These are phyloP conservation scores for Hansfordia pulvinata DNA, from an alignment of 2,329 filamentous ascomycete genomes.

Conservation along the genomic window DNA sequence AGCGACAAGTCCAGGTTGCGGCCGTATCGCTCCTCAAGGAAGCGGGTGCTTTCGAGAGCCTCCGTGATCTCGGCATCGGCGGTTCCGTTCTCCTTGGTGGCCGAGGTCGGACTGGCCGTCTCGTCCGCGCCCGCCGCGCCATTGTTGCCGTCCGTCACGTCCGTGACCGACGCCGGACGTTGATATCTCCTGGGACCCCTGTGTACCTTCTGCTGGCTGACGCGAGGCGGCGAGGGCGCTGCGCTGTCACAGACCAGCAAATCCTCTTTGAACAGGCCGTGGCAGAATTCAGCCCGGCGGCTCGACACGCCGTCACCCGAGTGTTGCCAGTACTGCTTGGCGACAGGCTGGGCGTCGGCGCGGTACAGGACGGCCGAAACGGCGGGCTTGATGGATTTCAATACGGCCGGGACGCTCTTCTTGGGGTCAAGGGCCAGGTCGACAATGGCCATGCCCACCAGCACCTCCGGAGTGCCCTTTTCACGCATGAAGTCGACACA, in stretches of 20 bases:
- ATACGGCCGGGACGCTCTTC: constrained; percentile 32
- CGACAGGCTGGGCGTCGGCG: constrained; percentile 49
- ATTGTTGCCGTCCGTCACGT: constrained; percentile 14
- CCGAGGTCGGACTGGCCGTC: too few relatives aligned
- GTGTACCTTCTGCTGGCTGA: constrained; percentile 22
- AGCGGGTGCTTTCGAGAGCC: constrained; percentile 56
- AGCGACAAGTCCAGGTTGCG: constrained; percentile 74
- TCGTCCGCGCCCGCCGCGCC: constrained; percentile 7
- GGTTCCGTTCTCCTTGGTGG: constrained; percentile 6
- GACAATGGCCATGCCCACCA: constrained; percentile 37
- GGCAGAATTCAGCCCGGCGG: constrained; percentile 80
- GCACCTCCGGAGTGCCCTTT: constrained; percentile 37
- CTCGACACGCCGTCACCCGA: constrained; percentile 87
- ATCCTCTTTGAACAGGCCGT: constrained; percentile 57
- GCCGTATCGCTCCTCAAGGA: constrained; percentile 89
- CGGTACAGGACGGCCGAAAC: constrained; percentile 63
- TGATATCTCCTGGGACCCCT: constrained; percentile 78
- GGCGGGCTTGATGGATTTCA: constrained; percentile 41
- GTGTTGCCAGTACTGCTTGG: constrained; percentile 98
- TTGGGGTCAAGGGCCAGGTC: constrained; percentile 50
- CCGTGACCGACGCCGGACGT: constrained; percentile 32
- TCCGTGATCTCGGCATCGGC: constrained; percentile 20
- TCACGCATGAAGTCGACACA: constrained; percentile 61
- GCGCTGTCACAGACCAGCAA: constrained; percentile 27
- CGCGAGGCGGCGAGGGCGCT: constrained; percentile 10